phyloP scores from a whole-genome alignment of 108 stramenopile genomes.

The Nitzschia sp. region DNA sequence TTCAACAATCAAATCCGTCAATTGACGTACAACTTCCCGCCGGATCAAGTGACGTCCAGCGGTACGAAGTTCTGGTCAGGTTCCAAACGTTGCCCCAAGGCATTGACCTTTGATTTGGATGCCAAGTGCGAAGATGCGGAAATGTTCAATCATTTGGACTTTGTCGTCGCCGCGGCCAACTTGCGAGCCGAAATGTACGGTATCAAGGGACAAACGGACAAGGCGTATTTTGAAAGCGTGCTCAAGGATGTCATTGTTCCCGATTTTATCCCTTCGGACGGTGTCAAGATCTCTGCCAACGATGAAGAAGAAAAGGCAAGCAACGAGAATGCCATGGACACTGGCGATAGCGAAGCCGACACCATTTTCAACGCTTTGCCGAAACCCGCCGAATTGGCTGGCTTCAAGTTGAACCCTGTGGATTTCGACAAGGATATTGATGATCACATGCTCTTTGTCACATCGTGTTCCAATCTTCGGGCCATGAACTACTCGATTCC shows the following conservation, averaged over 20 bases:
- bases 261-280: constrained; percentile 90
- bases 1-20: constrained; percentile 96
- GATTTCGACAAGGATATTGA: constrained; percentile 99
- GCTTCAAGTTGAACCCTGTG: constrained; percentile 85
- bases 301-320: constrained; percentile 88
- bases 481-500: constrained; percentile 97
- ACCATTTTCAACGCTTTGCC: constrained; percentile 72
- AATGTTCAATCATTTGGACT: constrained; percentile 93
- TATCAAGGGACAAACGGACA: constrained; percentile 84
- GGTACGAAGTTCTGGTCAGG: constrained; percentile 96
- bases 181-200: constrained; percentile 93
- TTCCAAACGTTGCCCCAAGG: constrained; percentile 93
- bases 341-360: constrained; percentile 62
- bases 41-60: constrained; percentile 87
- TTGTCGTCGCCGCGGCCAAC: constrained; percentile 92
- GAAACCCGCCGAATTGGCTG: constrained; percentile 79
- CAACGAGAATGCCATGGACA: constrained; percentile 35
- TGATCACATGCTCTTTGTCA: constrained; percentile 97
- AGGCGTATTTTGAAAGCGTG: constrained; percentile 66
- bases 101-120: constrained; percentile 82
- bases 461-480: constrained; percentile 94
- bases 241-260: constrained; percentile 92
- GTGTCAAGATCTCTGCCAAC: constrained; percentile 96
- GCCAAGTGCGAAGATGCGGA: constrained; percentile 84
- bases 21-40: constrained; percentile 95